Evolutionary conservation across 441 rosid species (phyloP).

Genomic region (Brassica balearica): DNA sequence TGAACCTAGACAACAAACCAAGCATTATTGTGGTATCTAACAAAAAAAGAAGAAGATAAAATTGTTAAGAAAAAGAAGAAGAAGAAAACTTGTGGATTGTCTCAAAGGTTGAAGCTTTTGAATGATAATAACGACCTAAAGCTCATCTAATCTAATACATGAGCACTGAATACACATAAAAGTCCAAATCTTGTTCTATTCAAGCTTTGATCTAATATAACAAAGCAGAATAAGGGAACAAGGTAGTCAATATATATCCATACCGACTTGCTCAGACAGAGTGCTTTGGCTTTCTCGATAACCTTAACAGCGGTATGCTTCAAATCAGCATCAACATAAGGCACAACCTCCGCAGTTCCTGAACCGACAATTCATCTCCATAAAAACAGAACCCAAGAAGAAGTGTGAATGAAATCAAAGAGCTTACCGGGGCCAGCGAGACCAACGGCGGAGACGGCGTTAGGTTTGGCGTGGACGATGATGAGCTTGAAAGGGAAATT

Average conservation of each 20-base stretch:
- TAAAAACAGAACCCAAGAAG: background rate
- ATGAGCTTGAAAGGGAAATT: constrained; percentile 68
- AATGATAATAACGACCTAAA: background rate
- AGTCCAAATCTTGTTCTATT: background rate
- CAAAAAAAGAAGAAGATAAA: background rate
- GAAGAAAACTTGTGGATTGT: background rate
- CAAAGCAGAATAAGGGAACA: background rate
- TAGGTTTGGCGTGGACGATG: constrained; percentile 76
- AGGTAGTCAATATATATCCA: background rate
- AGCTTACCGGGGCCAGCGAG: constrained; percentile 79
- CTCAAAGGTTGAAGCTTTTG: background rate
- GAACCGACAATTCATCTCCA: background rate
- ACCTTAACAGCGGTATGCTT: constrained; percentile 69
- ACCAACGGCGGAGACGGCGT: constrained; percentile 59
- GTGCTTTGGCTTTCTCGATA: constrained; percentile 62
- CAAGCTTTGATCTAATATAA: background rate
- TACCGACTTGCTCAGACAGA: constrained; percentile 69
- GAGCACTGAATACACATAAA: background rate
- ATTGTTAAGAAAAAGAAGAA: background rate
- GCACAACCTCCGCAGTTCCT: constrained; percentile 84
- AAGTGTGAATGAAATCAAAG: background rate
- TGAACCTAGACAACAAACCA: constrained; percentile 53
- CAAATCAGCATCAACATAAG: constrained; percentile 74
- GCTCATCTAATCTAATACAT: background rate
- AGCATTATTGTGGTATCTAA: background rate